Percentiles rank a stretch among this genome's conserved stretches.
phyloP scores from a whole-genome alignment of 1,284 basidiomycete species.

The Clitocybe nebularis region DNA sequence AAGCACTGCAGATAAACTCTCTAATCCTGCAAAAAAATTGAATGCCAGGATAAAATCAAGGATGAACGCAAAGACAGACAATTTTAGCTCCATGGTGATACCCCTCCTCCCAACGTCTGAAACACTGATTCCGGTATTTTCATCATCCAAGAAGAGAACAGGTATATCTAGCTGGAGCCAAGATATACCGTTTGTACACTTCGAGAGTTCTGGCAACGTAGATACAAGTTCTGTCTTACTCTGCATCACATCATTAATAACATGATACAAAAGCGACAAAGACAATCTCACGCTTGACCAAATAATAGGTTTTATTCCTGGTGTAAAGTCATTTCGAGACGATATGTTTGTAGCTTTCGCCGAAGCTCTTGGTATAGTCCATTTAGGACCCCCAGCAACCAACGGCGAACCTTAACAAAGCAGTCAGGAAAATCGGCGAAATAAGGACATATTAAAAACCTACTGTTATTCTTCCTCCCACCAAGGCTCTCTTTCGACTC shows the following conservation, averaged over 20 bases:
- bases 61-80: slow-evolving; percentile 12
- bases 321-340: neutral
- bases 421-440: neutral
- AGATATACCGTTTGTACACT: slow-evolving; percentile 28
- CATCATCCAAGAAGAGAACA: slow-evolving; percentile 27
- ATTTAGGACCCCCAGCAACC: slow-evolving; percentile 3
- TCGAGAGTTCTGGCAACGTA: slow-evolving; percentile 28
- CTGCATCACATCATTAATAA: slow-evolving; percentile 12
- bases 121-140: slow-evolving; percentile 8
- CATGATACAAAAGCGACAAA: neutral
- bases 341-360: neutral
- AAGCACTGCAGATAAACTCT: slow-evolving; percentile 16
- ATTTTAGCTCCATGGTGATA: slow-evolving; percentile 14
- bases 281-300: slow-evolving; percentile 2
- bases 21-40: slow-evolving; percentile 12
- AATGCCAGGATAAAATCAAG: neutral
- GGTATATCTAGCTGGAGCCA: slow-evolving; percentile 29
- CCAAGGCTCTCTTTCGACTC: neutral
- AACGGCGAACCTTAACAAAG: neutral
- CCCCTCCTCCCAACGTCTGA: slow-evolving; percentile 9
- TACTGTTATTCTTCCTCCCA: neutral
- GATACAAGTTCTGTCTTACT: slow-evolving; percentile 28
- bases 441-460: neutral
- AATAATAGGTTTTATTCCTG: neutral
- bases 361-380: neutral